Conservation (phyloP, 1,139 yeast species). For the Pichia inconspicua region DNA sequence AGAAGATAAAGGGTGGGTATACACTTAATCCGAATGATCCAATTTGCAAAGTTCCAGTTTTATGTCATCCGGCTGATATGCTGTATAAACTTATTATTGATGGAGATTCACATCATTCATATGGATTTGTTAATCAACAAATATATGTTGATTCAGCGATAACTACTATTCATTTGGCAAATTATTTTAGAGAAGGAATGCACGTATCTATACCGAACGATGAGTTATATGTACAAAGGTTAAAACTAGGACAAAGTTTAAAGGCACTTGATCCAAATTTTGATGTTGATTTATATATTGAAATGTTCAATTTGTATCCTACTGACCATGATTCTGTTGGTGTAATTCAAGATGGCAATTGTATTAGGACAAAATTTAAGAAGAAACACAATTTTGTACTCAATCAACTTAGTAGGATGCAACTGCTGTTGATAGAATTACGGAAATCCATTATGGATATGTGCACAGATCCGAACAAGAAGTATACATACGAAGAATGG, state of each 20-base stretch:
- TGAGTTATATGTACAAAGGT: slow-evolving; percentile 3
- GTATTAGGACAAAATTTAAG: slow-evolving; percentile 23
- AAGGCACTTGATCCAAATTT: slow-evolving; percentile 15
- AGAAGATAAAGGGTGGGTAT: neutral
- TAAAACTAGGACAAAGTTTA: slow-evolving; percentile 7
- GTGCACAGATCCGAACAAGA: slow-evolving; percentile 29
- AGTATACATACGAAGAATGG: slow-evolving; percentile 42
- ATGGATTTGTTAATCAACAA: slow-evolving; percentile 17
- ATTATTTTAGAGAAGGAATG: slow-evolving; percentile 21
- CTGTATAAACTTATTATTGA: slow-evolving; percentile 18
- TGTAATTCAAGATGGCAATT: slow-evolving; percentile 20
- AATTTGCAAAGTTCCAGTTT: slow-evolving; percentile 12
- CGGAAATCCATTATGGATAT: slow-evolving; percentile 17
- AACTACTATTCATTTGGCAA: slow-evolving; percentile 18
- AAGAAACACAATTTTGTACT: slow-evolving; percentile 23
- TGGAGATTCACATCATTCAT: slow-evolving; percentile 11
- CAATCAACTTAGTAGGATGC: slow-evolving; percentile 17
- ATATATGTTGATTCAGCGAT: slow-evolving; percentile 14
- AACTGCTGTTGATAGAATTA: slow-evolving; percentile 19
- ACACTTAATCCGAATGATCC: neutral
- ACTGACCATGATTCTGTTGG: slow-evolving; percentile 3
- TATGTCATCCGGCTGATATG: slow-evolving; percentile 18
- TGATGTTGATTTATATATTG: slow-evolving; percentile 11
- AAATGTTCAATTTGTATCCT: slow-evolving; percentile 5
- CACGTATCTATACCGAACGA: slow-evolving; percentile 7